Evolutionary conservation across 768 basidiomycete species (phyloP), one percentile per base, ranked within the genome.

Genomic region (Suillus subalutaceus): DNA sequence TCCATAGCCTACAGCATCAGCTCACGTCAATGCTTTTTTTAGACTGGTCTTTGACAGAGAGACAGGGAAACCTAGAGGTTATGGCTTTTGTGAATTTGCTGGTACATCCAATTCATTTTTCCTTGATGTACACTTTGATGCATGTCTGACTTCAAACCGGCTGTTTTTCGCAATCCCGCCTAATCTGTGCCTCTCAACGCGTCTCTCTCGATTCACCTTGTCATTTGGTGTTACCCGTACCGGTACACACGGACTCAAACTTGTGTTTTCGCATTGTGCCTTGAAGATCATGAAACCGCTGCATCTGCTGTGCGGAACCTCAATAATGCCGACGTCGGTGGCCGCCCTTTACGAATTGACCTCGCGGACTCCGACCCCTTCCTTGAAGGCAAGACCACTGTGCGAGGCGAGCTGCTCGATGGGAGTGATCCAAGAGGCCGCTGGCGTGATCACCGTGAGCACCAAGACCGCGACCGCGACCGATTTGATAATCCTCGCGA

Each of bases 271-370:
- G 41, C 61, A 35, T 67, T 57, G 56, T 63, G 64, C 62, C 68
- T 53, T 63, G 70, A 77, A 92, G 97, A 99, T 79, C 93, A 97
- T 77, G 96, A 97, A 79, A 99, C 97, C 30, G 97, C 97, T 8
- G 79, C 88, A 32, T 97, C 95, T 61, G 97, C 97, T 58, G 94
- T 99, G 18, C 90, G 97, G 72, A 99, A 99, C 74, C 86, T 99
- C 59, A 95, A 97, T 78, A 94, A 93, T 67, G 88, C 88, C 61
- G 94, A 95, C 71, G 92, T 98, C 40, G 94, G 93, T 64, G 97
- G 97, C 4, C 88, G 97, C 10, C 91, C 93, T 2, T 83, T 99
- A 53, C 90, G 96, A 59, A 96, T 99, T 72, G 97, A 99, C 76
- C 85, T 97, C 43, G 94, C 96, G 56, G 93, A 96, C 74, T 94